These are phyloP conservation scores for Suillus weaverae DNA, from an alignment of 768 basidiomycete species.

Conservation along the genomic window DNA sequence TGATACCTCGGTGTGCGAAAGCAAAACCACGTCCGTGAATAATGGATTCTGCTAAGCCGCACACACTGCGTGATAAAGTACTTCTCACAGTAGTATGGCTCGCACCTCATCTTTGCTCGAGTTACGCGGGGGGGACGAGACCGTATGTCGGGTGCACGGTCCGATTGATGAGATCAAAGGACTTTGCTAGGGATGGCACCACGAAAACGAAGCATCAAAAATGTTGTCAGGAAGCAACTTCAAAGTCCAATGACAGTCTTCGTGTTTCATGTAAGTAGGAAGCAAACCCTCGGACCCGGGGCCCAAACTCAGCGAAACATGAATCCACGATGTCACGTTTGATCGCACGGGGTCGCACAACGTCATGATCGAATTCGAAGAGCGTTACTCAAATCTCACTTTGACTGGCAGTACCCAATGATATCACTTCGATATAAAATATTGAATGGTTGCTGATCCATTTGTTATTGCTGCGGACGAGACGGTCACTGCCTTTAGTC, in stretches of 20 bases:
- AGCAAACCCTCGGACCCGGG: slow-evolving; percentile 4
- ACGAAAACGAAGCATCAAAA: neutral
- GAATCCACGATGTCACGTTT: neutral
- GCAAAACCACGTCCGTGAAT: neutral
- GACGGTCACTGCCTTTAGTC: neutral
- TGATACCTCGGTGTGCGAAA: slow-evolving; percentile 2
- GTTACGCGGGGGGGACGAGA: neutral
- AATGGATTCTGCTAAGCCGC: neutral
- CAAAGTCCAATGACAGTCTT: slow-evolving; percentile 1
- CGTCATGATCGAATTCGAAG: neutral
- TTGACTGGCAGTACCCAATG: neutral
- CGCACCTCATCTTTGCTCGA: neutral
- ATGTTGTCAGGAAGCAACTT: neutral
- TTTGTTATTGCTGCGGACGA: neutral
- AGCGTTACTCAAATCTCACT: neutral
- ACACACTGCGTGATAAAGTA: neutral
- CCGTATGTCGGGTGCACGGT: neutral
- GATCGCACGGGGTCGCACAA: neutral
- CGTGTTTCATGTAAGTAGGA: neutral
- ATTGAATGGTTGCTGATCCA: neutral
- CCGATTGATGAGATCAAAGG: slow-evolving; percentile 1
- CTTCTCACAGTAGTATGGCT: neutral
- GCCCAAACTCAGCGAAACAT: slow-evolving; percentile 1
- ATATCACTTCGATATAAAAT: neutral
- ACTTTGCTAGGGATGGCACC: neutral